phyloP scores from a whole-genome alignment of 1,139 yeast species.

The Arxiozyma slooffiae region DNA sequence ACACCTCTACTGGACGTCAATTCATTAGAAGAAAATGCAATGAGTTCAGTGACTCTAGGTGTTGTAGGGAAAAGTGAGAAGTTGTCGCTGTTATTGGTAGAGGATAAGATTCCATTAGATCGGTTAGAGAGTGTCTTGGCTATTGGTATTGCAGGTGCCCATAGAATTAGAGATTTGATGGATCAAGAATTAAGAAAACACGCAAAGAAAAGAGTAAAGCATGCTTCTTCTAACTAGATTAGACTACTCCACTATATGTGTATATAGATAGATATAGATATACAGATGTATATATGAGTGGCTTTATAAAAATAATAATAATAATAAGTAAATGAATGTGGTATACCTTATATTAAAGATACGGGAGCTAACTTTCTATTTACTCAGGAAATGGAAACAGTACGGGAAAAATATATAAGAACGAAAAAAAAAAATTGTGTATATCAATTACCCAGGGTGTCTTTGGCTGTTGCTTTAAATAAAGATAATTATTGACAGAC shows the following conservation, averaged over 20 bases:
- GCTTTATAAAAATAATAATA: background rate
- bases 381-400: background rate
- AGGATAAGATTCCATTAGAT: constrained; percentile 80
- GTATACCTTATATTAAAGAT: no score
- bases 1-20: constrained; percentile 76
- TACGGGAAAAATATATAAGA: background rate
- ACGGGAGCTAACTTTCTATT: background rate
- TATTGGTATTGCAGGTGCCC: constrained; percentile 87
- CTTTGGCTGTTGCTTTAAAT: background rate
- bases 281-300: background rate
- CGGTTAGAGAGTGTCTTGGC: constrained; percentile 65
- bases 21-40: constrained; percentile 70
- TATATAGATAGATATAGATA: no score
- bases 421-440: no score
- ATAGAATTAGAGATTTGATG: constrained; percentile 72
- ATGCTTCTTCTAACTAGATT: constrained; percentile 14
- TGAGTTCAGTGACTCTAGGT: constrained; percentile 74
- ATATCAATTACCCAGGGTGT: no score
- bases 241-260: background rate
- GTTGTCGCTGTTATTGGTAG: constrained; percentile 61
- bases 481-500: no score
- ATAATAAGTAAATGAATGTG: background rate
- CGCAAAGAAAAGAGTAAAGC: constrained; percentile 41
- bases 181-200: constrained; percentile 71
- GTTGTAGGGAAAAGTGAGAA: constrained; percentile 76